A percentile compares a stretch with the other conserved stretches of the same genome.
Conservation (phyloP, 2,329 filamentous ascomycete genomes). For the Colletotrichum magnum region DNA sequence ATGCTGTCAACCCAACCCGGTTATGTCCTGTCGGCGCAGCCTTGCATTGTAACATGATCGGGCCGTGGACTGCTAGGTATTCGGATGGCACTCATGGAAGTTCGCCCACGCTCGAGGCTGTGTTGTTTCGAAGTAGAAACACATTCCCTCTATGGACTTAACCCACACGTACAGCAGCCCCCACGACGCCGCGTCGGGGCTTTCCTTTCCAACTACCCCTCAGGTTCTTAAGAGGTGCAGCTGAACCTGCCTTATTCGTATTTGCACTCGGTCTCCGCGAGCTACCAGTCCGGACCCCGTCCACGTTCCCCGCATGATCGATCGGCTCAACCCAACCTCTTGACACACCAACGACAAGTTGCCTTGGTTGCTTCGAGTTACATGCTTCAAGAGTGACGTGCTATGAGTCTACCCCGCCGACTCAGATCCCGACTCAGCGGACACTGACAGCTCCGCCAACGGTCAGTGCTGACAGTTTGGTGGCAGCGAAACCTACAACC, state of each 20-base stretch:
- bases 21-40: constrained; percentile 16
- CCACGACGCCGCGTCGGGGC: constrained; percentile 3
- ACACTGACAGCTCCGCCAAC: constrained; percentile 3
- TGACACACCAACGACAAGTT: not conserved
- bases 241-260: constrained; percentile 6
- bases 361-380: constrained; percentile 1
- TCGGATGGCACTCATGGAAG: not conserved
- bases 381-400: constrained; percentile 35
- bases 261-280: constrained; percentile 14
- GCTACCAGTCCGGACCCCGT: constrained; percentile 1
- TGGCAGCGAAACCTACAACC: not conserved
- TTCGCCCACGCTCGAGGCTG: constrained; percentile 1
- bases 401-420: constrained; percentile 11
- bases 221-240: not conserved
- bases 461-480: not conserved
- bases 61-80: not conserved
- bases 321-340: constrained; percentile 12
- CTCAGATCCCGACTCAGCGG: not conserved
- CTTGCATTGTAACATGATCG: not conserved
- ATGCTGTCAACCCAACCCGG: constrained; percentile 7
- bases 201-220: not conserved
- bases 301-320: constrained; percentile 26
- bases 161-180: constrained; percentile 4
- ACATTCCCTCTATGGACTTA: not conserved
- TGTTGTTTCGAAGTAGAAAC: constrained; percentile 5